Percentiles rank a stretch among this genome's conserved stretches.
Evolutionary conservation across 768 basidiomycete species (phyloP).

Genomic region (Leccinum obscurum): DNA sequence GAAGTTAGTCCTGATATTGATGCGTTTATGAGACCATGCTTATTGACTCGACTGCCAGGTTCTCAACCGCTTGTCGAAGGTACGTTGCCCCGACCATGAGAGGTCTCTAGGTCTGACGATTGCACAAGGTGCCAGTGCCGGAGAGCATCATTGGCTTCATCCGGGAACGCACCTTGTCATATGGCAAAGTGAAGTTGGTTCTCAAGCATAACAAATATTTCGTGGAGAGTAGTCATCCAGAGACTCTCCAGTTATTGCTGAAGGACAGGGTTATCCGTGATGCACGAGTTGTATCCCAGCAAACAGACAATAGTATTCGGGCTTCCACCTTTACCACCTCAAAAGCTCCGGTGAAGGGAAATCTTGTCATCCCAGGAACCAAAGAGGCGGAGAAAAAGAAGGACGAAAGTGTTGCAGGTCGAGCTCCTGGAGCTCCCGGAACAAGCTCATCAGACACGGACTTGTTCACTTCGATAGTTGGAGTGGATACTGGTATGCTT

Average conservation of each 20-base stretch:
- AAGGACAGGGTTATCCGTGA: slow-evolving; percentile 85
- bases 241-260: slow-evolving; percentile 83
- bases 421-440: slow-evolving; percentile 30
- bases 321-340: slow-evolving; percentile 75
- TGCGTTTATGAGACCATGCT: slow-evolving; percentile 29
- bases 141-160: slow-evolving; percentile 85
- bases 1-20: slow-evolving; percentile 60
- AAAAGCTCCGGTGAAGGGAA: slow-evolving; percentile 81
- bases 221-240: slow-evolving; percentile 94
- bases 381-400: slow-evolving; percentile 72
- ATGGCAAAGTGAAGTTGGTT: slow-evolving; percentile 98
- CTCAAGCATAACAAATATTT: slow-evolving; percentile 98
- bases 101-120: slow-evolving; percentile 6
- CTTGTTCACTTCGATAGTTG: slow-evolving; percentile 94
- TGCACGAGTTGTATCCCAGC: slow-evolving; percentile 72
- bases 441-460: slow-evolving; percentile 58
- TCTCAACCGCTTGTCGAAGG: slow-evolving; percentile 80
- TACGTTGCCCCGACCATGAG: slow-evolving; percentile 8
- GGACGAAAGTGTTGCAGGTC: slow-evolving; percentile 48
- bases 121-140: slow-evolving; percentile 82
- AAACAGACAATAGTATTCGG: slow-evolving; percentile 73
- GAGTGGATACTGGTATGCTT: slow-evolving; percentile 78
- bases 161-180: slow-evolving; percentile 90
- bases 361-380: slow-evolving; percentile 84
- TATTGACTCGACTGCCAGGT: slow-evolving; percentile 50